phyloP scores from a whole-genome alignment of 1,139 yeast species.

The Protomyces arabidopsidicola region DNA sequence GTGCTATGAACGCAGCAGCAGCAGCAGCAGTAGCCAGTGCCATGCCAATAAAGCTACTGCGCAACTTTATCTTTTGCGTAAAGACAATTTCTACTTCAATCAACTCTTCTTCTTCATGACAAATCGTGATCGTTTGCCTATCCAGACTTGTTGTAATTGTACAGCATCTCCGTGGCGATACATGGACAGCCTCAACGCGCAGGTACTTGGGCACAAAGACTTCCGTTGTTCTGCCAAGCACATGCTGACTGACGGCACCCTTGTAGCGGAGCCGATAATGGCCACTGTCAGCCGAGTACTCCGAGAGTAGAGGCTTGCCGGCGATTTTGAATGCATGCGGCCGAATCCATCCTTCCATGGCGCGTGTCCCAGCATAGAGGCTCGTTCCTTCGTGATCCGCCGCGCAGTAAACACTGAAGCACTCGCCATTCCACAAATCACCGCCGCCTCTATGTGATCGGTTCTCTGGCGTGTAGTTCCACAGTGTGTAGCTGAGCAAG shows the following conservation, averaged over 20 bases:
- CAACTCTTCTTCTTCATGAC: neutral
- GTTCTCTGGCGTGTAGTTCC: constrained; percentile 67
- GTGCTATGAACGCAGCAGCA: neutral
- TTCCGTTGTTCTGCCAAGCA: constrained; percentile 41
- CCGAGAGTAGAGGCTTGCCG: constrained; percentile 37
- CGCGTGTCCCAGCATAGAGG: constrained; percentile 37
- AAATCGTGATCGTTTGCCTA: neutral
- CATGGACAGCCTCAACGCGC: neutral
- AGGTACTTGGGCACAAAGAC: constrained; percentile 54
- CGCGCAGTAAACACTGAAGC: constrained; percentile 68
- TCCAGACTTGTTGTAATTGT: neutral
- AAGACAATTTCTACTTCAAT: neutral
- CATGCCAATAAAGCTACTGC: neutral
- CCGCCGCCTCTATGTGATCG: constrained; percentile 72
- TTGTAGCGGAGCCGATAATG: constrained; percentile 36
- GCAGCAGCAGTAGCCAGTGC: neutral
- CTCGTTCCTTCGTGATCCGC: neutral
- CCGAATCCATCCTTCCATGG: constrained; percentile 41
- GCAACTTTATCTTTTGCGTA: neutral
- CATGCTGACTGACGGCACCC: constrained; percentile 26
- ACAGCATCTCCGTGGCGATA: neutral
- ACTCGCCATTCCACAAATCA: constrained; percentile 89
- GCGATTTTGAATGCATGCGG: constrained; percentile 39
- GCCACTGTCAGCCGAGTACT: constrained; percentile 37
- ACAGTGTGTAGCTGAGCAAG: constrained; percentile 66